Conservation (phyloP, 2,329 filamentous ascomycete genomes). For the Neurospora sp. region DNA sequence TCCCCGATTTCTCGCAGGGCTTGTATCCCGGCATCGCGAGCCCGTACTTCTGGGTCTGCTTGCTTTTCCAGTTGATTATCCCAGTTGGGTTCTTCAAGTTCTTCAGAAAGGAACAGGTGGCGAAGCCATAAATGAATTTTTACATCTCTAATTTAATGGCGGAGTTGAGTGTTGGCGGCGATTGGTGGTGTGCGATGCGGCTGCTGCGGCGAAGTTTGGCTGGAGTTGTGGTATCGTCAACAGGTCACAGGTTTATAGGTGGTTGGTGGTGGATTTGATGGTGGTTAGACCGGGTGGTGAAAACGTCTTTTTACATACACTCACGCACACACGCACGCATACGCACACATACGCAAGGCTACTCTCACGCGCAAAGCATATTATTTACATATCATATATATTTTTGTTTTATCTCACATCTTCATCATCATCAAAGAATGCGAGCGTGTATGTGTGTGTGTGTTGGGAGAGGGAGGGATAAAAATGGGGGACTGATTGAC, state of each 20-base stretch:
- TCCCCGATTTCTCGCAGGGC: slow-evolving; percentile 47
- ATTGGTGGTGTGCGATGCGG: background rate
- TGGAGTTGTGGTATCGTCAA: background rate
- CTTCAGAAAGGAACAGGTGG: slow-evolving; percentile 48
- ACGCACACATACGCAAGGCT: background rate
- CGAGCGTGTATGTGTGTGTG: background rate
- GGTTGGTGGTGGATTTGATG: background rate
- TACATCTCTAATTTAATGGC: background rate
- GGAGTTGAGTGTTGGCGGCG: background rate
- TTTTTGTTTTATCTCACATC: background rate
- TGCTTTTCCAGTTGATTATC: slow-evolving; percentile 46
- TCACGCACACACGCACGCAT: background rate
- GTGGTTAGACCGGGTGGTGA: background rate
- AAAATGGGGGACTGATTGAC: background rate
- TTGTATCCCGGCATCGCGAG: slow-evolving; percentile 34
- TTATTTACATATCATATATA: background rate
- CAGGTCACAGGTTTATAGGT: background rate
- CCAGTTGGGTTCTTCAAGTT: slow-evolving; percentile 47
- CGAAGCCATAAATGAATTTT: slow-evolving; percentile 32
- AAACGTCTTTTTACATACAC: background rate
- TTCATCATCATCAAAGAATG: background rate
- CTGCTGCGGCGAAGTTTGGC: background rate
- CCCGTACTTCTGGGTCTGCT: slow-evolving; percentile 51
- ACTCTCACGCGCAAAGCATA: background rate
- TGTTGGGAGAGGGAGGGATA: background rate